A percentile compares a stretch with the other conserved stretches of the same genome.
Conservation (phyloP, 768 basidiomycete species). For the Coprinellus micaceus region DNA sequence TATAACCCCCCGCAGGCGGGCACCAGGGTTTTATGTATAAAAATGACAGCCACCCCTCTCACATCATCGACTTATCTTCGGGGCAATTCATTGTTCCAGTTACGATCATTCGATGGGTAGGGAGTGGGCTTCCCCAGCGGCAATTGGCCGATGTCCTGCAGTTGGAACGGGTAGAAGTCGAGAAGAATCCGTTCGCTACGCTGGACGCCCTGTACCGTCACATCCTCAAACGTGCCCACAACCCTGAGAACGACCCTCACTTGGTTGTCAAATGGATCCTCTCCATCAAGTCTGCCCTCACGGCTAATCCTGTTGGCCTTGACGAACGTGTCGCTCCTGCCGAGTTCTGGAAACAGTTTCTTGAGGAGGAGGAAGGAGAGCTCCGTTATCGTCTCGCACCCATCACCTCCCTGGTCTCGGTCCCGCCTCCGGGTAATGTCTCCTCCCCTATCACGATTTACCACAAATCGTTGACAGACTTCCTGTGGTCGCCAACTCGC, state of each 20-base stretch:
- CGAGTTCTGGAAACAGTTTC: background rate
- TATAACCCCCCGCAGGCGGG: no score
- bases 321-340: no score
- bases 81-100: constrained; percentile 18
- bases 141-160: constrained; percentile 5
- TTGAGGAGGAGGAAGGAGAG: background rate
- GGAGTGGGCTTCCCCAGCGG: constrained; percentile 5
- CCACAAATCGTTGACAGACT: background rate
- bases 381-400: background rate
- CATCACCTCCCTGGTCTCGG: background rate
- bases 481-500: background rate
- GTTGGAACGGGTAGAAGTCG: background rate
- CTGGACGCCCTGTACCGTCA: background rate
- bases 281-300: no score
- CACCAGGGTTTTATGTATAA: no score
- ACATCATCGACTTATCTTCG: background rate
- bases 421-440: background rate
- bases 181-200: background rate
- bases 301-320: background rate
- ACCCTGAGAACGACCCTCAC: background rate
- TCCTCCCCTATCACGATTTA: background rate
- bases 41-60: no score
- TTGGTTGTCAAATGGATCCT: background rate
- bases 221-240: background rate
- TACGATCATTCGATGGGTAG: constrained; percentile 10